Conservation (phyloP, 2,329 filamentous ascomycete genomes). For the Fusarium abutilonis region DNA sequence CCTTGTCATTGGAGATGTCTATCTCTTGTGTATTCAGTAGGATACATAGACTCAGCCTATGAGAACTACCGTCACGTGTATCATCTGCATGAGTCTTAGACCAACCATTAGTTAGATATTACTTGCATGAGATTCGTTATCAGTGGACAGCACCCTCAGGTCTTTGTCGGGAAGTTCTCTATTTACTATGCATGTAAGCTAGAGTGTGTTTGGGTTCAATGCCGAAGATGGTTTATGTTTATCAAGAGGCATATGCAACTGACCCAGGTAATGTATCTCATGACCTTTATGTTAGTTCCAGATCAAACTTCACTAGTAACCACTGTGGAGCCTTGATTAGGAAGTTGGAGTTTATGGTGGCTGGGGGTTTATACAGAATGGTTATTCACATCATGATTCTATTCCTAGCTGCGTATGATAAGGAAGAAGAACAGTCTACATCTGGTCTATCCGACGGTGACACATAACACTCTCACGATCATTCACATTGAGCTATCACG, state of each 20-base stretch:
- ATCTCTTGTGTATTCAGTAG: background rate
- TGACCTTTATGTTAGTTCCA: slow-evolving; percentile 11
- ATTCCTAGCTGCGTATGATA: background rate
- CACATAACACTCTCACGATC: no score
- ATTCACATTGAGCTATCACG: background rate
- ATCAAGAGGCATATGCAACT: background rate
- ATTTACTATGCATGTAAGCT: background rate
- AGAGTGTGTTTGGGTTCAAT: background rate
- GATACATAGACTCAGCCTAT: background rate
- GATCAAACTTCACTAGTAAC: background rate
- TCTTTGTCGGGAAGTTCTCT: background rate
- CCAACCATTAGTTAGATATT: background rate
- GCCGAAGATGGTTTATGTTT: background rate
- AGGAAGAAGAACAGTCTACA: background rate
- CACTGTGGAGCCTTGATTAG: slow-evolving; percentile 7
- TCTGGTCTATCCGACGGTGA: background rate
- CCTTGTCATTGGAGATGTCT: slow-evolving; percentile 1
- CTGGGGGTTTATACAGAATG: background rate
- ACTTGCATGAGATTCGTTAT: background rate
- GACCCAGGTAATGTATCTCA: slow-evolving; percentile 23
- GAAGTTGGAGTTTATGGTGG: slow-evolving; percentile 15
- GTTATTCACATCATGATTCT: background rate
- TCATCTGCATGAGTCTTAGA: background rate
- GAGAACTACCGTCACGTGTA: background rate
- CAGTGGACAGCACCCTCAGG: background rate